Percentiles rank a stretch among this genome's conserved stretches.
phyloP scores from a whole-genome alignment of 2,329 filamentous ascomycete genomes.

The Calycina herbarum region DNA sequence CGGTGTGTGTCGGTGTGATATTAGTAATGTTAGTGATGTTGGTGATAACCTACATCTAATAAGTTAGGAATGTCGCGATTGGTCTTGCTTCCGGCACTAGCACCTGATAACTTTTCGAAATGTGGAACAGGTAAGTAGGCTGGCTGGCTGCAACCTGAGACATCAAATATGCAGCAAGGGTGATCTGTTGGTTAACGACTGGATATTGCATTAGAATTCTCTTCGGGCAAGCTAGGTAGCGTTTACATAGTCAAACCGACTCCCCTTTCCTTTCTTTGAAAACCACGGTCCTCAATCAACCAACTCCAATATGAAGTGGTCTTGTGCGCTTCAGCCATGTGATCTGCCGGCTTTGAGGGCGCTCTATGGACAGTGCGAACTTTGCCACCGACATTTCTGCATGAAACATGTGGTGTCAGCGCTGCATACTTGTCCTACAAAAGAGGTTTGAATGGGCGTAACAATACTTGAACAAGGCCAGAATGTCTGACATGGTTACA shows the following conservation, averaged over 20 bases:
- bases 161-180: too few species aligned
- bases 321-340: constrained; percentile 13
- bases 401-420: constrained; percentile 10
- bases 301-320: not conserved
- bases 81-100: too few species aligned
- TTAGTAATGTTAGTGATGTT: too few species aligned
- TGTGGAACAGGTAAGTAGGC: too few species aligned
- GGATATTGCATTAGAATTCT: too few species aligned
- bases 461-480: constrained; percentile 11
- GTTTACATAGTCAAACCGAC: not conserved
- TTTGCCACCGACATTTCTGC: constrained; percentile 17
- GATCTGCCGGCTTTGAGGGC: constrained; percentile 13
- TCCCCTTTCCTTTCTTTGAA: not conserved
- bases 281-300: not conserved
- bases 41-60: too few species aligned
- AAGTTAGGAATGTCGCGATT: too few species aligned
- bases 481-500: constrained; percentile 12
- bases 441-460: constrained; percentile 14
- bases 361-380: constrained; percentile 14
- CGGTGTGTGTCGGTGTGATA: too few species aligned
- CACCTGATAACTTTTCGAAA: too few species aligned
- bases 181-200: too few species aligned
- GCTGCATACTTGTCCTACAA: constrained; percentile 16
- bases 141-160: too few species aligned
- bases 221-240: too few species aligned